Base-by-base conservation (phyloP, 2,329 filamentous ascomycete genomes). In the Waltergamsia citrina region DNA sequence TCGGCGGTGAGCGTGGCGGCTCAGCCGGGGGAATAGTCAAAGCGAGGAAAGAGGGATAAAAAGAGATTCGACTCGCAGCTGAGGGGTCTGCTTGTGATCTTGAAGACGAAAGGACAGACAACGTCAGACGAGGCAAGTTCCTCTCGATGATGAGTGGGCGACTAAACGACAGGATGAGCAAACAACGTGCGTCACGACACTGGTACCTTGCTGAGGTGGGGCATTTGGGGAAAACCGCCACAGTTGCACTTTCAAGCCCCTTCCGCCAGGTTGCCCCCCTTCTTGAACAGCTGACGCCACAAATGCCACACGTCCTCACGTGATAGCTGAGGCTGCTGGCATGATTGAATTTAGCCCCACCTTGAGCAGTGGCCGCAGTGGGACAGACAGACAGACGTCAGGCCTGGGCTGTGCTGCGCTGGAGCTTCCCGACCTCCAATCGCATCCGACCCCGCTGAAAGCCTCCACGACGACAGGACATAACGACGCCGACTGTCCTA, bases 361-460 rank as follows among this genome's bases (percentile, higher is more conserved):
- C n/a, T n/a, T n/a, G n/a, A n/a, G n/a, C n/a, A n/a, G n/a, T n/a
- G n/a, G n/a, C n/a, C n/a, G n/a, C n/a, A n/a, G n/a, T n/a, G n/a
- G n/a, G n/a, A n/a, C n/a, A n/a, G n/a, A n/a, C n/a, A n/a, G n/a
- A 34, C 41, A 51, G 47, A 57, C 52, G 50, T 57, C 54, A 55
- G 43, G 43, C 41, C 39, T 29, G 30, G 41, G 47, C 31, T 38
- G 38, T 35, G 38, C 41, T 41, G 47, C 35, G 40, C 43, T 42
- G 46, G 43, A 52, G 45, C 49, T 49, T n/a, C n/a, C 39, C 43
- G 44, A 44, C 45, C 12, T 33, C 39, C 41, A 43, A 39, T 42
- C 34, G 41, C 40, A 37, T 41, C 36, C 39, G 40, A 48, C 45
- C 44, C 49, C 46, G 42, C 49, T 40, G 40, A 45, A 37, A 21